Evolutionary conservation across 2,329 filamentous ascomycete species (phyloP), one percentile per base, ranked within the genome.

Genomic region (Cercospora sp.): DNA sequence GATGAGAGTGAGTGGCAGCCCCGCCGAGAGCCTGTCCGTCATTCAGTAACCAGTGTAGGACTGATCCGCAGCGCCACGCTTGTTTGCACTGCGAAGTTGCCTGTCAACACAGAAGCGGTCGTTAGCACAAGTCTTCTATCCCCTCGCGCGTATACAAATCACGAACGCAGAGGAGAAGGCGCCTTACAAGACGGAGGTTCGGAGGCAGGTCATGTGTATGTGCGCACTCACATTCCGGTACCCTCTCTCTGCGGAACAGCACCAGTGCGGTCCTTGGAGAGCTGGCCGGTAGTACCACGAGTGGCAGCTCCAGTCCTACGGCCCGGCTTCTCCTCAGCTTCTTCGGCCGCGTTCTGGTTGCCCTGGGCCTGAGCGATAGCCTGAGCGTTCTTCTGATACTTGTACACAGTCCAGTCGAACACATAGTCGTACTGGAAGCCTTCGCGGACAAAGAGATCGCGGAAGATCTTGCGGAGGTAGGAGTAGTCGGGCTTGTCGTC

Each of bases 361-460:
- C 87, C 86, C 74, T 87, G 89, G 73, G 89, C 89, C 75, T 91
- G 91, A 81, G 92, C 92, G 81, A 97, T 97, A 78, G 93, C 93
- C 84, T 96, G 92, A 65, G 94, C 94, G 77, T 97, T 98, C 90
- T 97, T 97, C 88, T 97, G 94, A 87, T 98, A 97, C 86, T 98
- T 98, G 89, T 97, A 98, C 78, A 98, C 95, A 69, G 95, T 99
- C 95, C 95, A 99, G 85, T 99, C 95, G 78, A 99, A 99, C 76
- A 99, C 95, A 77, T 99, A 98, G 83, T 99, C 95, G 82, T 99
- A 98, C 85, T 99, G 95, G 90, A 98, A 99, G 66, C 94, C 95
- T 83, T 98, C 95, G 71, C 95, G 93, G 75, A 99, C 95, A 79
- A 99, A 99, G 69, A 99, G 90, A 80, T 99, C 95, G 72, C 95